A percentile compares a stretch with the other conserved stretches of the same genome.
These are phyloP conservation scores for Eucalyptus camaldulensis DNA, from an alignment of 345 rosid species.

Conservation along the genomic window DNA sequence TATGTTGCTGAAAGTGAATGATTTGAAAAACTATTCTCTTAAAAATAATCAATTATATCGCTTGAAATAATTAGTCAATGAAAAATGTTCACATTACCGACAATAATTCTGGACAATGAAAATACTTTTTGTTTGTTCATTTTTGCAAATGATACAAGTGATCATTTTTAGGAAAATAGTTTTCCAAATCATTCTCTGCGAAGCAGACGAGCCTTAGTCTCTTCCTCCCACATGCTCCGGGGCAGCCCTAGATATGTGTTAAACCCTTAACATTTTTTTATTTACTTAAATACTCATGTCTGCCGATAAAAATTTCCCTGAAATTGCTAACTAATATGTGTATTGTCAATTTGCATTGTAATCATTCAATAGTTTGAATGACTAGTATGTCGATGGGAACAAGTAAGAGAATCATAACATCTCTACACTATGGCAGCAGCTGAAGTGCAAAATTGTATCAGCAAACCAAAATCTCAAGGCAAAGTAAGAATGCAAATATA, in stretches of 20 bases:
- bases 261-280: neutral
- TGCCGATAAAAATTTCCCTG: neutral
- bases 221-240: neutral
- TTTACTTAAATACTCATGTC: neutral
- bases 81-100: neutral
- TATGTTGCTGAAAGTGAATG: neutral
- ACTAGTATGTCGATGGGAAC: neutral
- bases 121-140: no score
- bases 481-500: neutral
- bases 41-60: neutral
- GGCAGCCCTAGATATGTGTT: neutral
- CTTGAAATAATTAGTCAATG: neutral
- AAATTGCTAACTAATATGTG: neutral
- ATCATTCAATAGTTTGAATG: neutral
- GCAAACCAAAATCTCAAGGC: neutral
- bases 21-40: neutral
- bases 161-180: neutral
- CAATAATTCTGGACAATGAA: neutral
- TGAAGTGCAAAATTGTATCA: neutral
- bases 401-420: neutral
- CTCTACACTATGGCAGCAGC: neutral
- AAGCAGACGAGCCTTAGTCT: neutral
- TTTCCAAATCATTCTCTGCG: neutral
- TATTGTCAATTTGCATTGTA: neutral
- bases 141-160: no score